These are phyloP conservation scores for Staphylotrichum tortipilum DNA, from an alignment of 495 filamentous ascomycete species.

Conservation along the genomic window DNA sequence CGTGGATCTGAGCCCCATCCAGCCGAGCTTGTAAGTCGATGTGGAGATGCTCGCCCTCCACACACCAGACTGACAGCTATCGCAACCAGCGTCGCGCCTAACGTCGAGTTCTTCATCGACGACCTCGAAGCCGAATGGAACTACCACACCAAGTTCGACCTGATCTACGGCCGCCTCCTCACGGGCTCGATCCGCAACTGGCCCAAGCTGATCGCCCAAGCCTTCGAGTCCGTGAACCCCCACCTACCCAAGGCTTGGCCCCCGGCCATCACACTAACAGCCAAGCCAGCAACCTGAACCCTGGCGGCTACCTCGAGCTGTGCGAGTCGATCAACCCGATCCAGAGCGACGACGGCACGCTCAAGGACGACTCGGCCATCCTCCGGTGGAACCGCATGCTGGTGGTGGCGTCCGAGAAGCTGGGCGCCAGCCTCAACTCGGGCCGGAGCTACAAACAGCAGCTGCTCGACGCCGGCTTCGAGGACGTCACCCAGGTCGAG, in stretches of 20 bases:
- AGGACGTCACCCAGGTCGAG: slow-evolving; percentile 8
- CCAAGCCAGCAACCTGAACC: slow-evolving; percentile 10
- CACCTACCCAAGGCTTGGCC: neutral
- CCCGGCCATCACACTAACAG: no score
- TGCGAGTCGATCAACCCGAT: slow-evolving; percentile 16
- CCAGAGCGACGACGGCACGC: slow-evolving; percentile 10
- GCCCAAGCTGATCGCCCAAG: slow-evolving; percentile 22
- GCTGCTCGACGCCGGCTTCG: slow-evolving; percentile 15
- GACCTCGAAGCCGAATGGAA: slow-evolving; percentile 47
- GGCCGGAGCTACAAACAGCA: neutral
- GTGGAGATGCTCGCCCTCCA: no score
- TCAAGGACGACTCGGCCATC: slow-evolving; percentile 9
- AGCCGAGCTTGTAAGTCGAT: slow-evolving; percentile 19
- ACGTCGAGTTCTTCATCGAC: slow-evolving; percentile 47
- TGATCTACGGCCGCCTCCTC: slow-evolving; percentile 31
- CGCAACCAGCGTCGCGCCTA: slow-evolving; percentile 34
- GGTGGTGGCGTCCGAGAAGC: slow-evolving; percentile 6
- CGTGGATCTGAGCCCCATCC: slow-evolving; percentile 34
- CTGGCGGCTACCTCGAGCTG: slow-evolving; percentile 21
- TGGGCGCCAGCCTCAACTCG: neutral
- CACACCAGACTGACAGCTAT: neutral
- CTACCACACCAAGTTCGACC: slow-evolving; percentile 9
- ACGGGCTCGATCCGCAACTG: slow-evolving; percentile 44
- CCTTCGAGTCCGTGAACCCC: neutral
- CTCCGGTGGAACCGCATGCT: neutral